Evolutionary conservation across 441 rosid species (phyloP), one percentile per base, ranked within the genome.

Genomic region (Sinapis alba): DNA sequence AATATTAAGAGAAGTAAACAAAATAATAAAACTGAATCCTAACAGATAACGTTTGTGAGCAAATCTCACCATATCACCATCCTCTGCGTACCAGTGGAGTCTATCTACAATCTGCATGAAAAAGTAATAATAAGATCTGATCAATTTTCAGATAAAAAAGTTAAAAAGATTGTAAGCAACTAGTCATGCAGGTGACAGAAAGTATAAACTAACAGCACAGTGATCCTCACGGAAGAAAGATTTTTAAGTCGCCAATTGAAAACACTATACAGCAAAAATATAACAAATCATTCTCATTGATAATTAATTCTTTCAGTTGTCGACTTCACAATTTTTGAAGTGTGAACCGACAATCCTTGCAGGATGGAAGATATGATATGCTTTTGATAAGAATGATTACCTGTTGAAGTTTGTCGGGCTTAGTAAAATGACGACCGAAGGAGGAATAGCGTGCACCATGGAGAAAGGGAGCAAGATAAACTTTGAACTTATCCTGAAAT

Each of bases 341-440:
- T 10, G 24, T 47, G 30, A 56, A 64, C 72, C 28, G 12, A 57
- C 1, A n/a, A 58, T 23, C 59, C 58, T 58, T 70, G 16, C 60
- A 70, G 71, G 53, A 64, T 70, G 60, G 36, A 43, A 16, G 30
- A 43, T 65, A 24, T 43, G 10, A 12, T 28, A 19, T 67, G 68
- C 62, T 66, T 68, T 18, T 50, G 13, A 38, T 50, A 67, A 71
- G 57, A 61, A 4, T 65, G 8, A 58, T 82, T 83, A 93, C 99
- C 96, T 85, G 89, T 73, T 87, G 80, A 79, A 96, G 98, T 79
- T 88, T 91, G 67, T 93, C 92, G 67, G 71, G 82, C 76, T 88
- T 93, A 24, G 99, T 96, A 79, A 96, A 96, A 85, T 96, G 99
- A 80, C 99, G 98, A 70, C 99, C 99, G 75, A 79, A 93, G 64